Evolutionary conservation across 805 yeast species (phyloP), one percentile per base, ranked within the genome.

Genomic region (Cyberlindnera veronae): DNA sequence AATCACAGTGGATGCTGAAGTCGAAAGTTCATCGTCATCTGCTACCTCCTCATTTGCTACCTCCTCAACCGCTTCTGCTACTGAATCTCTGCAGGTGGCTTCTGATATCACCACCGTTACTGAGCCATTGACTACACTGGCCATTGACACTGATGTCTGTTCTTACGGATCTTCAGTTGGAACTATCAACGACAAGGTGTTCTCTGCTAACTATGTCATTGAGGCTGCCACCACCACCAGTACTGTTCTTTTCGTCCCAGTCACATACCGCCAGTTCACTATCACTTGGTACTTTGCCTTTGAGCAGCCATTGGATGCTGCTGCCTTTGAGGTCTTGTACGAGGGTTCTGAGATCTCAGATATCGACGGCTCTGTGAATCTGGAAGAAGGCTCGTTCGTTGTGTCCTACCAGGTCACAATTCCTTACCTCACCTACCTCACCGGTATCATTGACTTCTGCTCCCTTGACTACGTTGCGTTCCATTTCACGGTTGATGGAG

Each of bases 221-320:
- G 6, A 20, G 4, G 42, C 16, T 14, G 28, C 24, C 13, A 31
- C 33, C 18, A 5, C 27, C 8, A 22, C 39, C 8, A 17, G 35
- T 8, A 18, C 33, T 17, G 31, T 37, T 12, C 14, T 35, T 17
- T 20, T 39, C 7, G 14, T 39, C 16, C 38, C 38, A 18, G 22
- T 32, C 19, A 10, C 15, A 14, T 41, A 41, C 38, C 31, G 38
- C 17, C 37, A 24, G 13, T 44, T 32, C 33, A 37, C 50, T 14
- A 13, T 48, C 22, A 45, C 46, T 10, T 48, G 52, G 52, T 42
- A 33, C 37, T 45, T 48, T 28, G 19, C 27, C 6, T 48, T 48
- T 32, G 22, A 31, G 14, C 41, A 45, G 11, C 15, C 39, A 3
- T 22, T 40, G 4, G 27, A 34, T 35, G 53, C 51, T 15, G 19